Conservation (phyloP, 2,329 filamentous ascomycete species). For the Colletotrichum endophyticum region DNA sequence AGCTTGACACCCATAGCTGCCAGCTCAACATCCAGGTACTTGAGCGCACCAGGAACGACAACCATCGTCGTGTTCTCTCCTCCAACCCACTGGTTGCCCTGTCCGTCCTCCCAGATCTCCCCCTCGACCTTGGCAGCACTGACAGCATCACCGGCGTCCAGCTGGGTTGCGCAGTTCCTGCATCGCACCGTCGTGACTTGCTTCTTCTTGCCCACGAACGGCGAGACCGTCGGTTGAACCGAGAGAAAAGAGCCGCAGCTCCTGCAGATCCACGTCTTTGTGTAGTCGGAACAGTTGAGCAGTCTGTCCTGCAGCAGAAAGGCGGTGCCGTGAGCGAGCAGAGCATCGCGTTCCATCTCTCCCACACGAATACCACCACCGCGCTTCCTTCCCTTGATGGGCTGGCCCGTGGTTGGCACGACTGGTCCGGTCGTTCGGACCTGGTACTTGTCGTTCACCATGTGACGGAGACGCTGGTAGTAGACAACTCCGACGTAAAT, state of each 20-base stretch:
- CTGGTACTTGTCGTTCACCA: slow-evolving; percentile 99
- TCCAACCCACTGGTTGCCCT: slow-evolving; percentile 82
- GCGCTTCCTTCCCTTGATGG: slow-evolving; percentile 95
- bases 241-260: slow-evolving; percentile 89
- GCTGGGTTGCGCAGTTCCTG: slow-evolving; percentile 72
- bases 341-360: slow-evolving; percentile 97
- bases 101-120: slow-evolving; percentile 92
- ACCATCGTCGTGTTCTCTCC: slow-evolving; percentile 91
- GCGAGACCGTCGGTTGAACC: slow-evolving; percentile 78
- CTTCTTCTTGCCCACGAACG: slow-evolving; percentile 67
- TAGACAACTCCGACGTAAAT: slow-evolving; percentile 98
- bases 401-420: slow-evolving; percentile 88
- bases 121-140: slow-evolving; percentile 63
- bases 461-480: slow-evolving; percentile 97
- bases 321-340: slow-evolving; percentile 93
- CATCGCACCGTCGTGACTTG: slow-evolving; percentile 76
- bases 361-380: slow-evolving; percentile 98
- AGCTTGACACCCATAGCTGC: slow-evolving; percentile 96
- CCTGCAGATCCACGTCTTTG: slow-evolving; percentile 87
- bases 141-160: slow-evolving; percentile 62
- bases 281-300: slow-evolving; percentile 96
- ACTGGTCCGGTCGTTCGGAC: slow-evolving; percentile 95
- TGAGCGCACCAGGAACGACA: slow-evolving; percentile 89
- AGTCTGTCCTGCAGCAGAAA: slow-evolving; percentile 94
- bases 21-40: slow-evolving; percentile 92